Conservation (phyloP, 345 rosid species). For the Gossypium arboreum region DNA sequence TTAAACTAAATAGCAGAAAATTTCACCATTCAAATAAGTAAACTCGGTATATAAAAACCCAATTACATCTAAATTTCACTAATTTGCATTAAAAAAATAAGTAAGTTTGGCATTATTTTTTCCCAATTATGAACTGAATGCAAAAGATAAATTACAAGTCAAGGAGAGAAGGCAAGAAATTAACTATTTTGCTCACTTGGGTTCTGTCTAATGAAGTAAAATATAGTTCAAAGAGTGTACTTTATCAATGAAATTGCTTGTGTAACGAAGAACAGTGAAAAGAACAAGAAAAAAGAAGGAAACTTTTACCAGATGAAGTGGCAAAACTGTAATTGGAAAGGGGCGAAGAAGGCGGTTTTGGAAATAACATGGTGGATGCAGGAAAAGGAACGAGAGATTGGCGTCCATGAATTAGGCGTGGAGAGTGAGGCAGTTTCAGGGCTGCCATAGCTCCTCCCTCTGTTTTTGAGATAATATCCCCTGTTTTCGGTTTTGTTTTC, state of each 20-base stretch:
- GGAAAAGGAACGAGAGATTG: constrained; percentile 29
- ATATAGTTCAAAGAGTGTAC: background rate
- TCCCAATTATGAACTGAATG: background rate
- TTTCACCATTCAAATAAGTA: background rate
- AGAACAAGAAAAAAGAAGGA: background rate
- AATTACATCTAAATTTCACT: background rate
- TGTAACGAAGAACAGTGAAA: background rate
- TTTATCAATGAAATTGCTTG: background rate
- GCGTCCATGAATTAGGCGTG: constrained; percentile 29
- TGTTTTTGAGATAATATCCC: background rate
- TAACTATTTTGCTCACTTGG: background rate
- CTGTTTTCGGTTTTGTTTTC: background rate
- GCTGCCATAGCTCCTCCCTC: constrained; percentile 35
- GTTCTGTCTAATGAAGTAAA: background rate
- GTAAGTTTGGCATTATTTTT: background rate
- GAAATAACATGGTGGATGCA: constrained; percentile 19
- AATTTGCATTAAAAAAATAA: background rate
- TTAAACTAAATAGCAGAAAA: background rate
- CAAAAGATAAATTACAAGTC: background rate
- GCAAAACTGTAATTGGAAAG: constrained; percentile 11
- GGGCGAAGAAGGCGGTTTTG: constrained; percentile 22
- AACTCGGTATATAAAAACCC: background rate
- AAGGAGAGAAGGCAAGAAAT: background rate
- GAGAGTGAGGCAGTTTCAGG: constrained; percentile 36
- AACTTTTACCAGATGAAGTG: constrained; percentile 29